Evolutionary conservation across 2,329 filamentous ascomycete genomes (phyloP), one percentile per base, ranked within the genome.

Genomic region (Aquanectria penicillioides): DNA sequence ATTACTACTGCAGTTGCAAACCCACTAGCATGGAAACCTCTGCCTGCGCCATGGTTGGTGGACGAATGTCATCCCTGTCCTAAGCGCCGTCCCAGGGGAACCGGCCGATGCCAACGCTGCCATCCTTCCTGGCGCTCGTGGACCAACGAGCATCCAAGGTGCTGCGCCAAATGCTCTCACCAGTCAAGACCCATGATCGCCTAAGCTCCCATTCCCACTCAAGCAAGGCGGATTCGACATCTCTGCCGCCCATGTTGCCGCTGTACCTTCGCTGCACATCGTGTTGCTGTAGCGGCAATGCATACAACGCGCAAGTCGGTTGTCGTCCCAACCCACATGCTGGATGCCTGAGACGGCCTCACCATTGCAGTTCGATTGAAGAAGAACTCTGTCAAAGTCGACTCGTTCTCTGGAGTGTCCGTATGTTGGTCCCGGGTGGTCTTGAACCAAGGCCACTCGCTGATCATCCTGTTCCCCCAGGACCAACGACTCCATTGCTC

Each of bases 31-130:
- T 47, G 50, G 43, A 36, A 49, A 28, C 34, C 34, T 48, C 15
- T 25, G 17, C 36, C 15, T 26, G 41, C 23, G 15, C 23, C 41
- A 28, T 54, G 46, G 57, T 43, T 47, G 44, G 44, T 38, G 52
- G 51, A 43, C 26, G 46, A 25, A 23, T 23, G 33, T 18, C 31
- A 57, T 31, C 59, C 64, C 36, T 56, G 62, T 58, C 52, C 23
- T 65, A 65, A 63, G 64, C 64, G 59, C 60, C 62, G 49, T 43
- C 26, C 33, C 33, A 17, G 26, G 28, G 29, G 29, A 31, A 55
- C 28, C 49, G 29, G 33, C 34, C 26, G 26, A 41, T 48, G 52
- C 40, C 52, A 40, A 33, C 26, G 36, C 31, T 36, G 49, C 46
- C 57, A 41, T 28, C 63, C 12, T 31, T 25, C 43, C 55, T 50